phyloP scores from a whole-genome alignment of 495 filamentous ascomycete genomes.

The Lophiostoma macrostomum region DNA sequence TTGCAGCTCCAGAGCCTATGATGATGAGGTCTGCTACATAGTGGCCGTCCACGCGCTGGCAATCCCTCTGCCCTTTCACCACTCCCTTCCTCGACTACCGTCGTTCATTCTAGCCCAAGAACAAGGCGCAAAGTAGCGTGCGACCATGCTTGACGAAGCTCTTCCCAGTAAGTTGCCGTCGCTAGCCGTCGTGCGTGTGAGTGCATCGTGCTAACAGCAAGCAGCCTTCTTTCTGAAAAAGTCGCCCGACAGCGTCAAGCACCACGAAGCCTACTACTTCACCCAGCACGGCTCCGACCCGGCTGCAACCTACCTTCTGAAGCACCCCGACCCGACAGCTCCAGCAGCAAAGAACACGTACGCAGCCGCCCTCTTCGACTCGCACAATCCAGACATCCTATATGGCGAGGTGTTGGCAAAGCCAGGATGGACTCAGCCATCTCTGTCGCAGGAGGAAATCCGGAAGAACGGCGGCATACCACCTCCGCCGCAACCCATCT shows the following conservation, averaged over 20 bases:
- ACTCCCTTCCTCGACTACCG: neutral
- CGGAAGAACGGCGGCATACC: constrained; percentile 67
- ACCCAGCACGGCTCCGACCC: constrained; percentile 78
- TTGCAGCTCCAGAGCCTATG: neutral
- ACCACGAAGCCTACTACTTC: constrained; percentile 64
- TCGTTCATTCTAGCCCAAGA: neutral
- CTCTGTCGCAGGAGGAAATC: constrained; percentile 74
- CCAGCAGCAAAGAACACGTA: constrained; percentile 77
- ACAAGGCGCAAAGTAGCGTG: constrained; percentile 11
- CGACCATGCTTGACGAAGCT: constrained; percentile 86
- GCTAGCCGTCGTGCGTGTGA: neutral
- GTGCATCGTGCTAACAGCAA: constrained; percentile 34
- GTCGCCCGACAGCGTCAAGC: constrained; percentile 47
- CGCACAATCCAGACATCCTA: constrained; percentile 73
- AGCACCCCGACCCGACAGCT: constrained; percentile 66
- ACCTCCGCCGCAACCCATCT: constrained; percentile 68
- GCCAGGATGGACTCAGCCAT: constrained; percentile 80
- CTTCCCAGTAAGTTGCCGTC: constrained; percentile 67
- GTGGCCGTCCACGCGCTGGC: neutral
- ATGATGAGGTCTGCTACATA: neutral
- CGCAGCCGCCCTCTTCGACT: constrained; percentile 78
- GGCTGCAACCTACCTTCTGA: constrained; percentile 70
- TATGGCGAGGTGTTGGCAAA: constrained; percentile 83
- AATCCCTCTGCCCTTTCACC: neutral
- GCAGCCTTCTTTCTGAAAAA: constrained; percentile 64